These are phyloP conservation scores for Pleurotus eryngii DNA, from an alignment of 768 basidiomycete genomes.

Conservation along the genomic window DNA sequence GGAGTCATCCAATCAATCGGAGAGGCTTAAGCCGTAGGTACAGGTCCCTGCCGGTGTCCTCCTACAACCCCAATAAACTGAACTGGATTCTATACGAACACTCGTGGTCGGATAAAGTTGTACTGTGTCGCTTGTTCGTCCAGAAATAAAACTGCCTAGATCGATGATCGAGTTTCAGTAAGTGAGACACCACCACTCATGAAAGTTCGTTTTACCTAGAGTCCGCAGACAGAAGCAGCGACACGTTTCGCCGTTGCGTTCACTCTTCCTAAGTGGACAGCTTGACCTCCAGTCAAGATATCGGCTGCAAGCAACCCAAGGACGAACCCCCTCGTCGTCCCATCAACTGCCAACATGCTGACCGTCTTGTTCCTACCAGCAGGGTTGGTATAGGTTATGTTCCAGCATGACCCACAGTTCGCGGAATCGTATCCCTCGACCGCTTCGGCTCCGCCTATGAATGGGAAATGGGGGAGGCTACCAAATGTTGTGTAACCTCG, in stretches of 20 bases:
- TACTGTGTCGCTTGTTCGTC: no score
- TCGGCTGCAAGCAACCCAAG: conserved; percentile 25
- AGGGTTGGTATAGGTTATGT: conserved; percentile 30
- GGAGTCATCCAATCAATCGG: no score
- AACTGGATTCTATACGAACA: no score
- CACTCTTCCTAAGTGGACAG: conserved; percentile 22
- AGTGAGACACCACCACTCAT: no score
- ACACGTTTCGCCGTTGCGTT: conserved; percentile 19
- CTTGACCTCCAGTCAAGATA: conserved; percentile 27
- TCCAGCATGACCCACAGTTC: conserved; percentile 47
- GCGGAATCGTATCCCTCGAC: conserved; percentile 36
- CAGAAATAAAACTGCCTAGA: no score
- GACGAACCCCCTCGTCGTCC: conserved; percentile 12
- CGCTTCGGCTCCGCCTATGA: conserved; percentile 39
- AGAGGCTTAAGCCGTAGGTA: no score
- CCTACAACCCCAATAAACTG: no score
- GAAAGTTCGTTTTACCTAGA: conserved; percentile 8
- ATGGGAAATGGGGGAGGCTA: conserved; percentile 40
- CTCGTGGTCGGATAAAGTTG: no score
- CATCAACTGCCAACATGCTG: conserved; percentile 39
- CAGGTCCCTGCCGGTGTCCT: no score
- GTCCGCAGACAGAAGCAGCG: conserved; percentile 21
- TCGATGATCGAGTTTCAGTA: no score
- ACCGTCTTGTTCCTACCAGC: conserved; percentile 21
- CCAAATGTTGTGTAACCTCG: conserved; percentile 36